These are phyloP conservation scores for Pseudocercospora crystallina DNA, from an alignment of 2,329 filamentous ascomycete genomes.

Conservation along the genomic window DNA sequence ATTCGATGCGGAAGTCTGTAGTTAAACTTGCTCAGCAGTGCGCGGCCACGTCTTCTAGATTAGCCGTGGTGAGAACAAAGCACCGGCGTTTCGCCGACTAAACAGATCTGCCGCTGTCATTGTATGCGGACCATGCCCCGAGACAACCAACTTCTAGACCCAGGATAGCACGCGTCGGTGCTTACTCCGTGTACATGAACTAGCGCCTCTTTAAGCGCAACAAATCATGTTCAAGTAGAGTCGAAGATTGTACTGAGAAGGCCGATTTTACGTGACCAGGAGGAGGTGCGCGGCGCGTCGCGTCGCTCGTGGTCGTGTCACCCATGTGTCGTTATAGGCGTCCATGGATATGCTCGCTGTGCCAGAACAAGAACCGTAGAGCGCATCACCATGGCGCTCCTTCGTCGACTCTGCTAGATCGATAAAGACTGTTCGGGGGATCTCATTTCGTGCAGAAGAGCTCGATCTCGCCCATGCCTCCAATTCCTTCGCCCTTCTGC, in stretches of 20 bases:
- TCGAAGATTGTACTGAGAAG: no score
- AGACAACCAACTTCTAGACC: no score
- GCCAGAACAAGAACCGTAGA: no score
- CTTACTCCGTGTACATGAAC: no score
- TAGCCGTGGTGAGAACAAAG: no score
- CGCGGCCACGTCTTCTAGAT: not conserved
- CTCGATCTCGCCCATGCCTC: slow-evolving; percentile 83
- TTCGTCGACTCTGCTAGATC: not conserved
- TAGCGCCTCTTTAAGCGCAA: no score
- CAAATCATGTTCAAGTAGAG: no score
- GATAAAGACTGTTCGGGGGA: not conserved
- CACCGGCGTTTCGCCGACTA: no score
- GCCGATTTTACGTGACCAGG: not conserved
- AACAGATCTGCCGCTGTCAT: no score
- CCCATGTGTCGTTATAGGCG: not conserved
- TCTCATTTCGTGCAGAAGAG: slow-evolving; percentile 67
- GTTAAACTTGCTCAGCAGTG: not conserved
- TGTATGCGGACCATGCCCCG: no score
- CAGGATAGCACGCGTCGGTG: no score
- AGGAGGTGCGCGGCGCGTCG: not conserved
- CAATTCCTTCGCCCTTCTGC: slow-evolving; percentile 58
- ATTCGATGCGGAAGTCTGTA: not conserved
- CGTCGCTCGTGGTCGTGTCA: not conserved
- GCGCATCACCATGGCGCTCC: not conserved
- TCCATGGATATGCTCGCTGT: not conserved